Evolutionary conservation across 2,329 filamentous ascomycete genomes (phyloP).

Genomic region (Fusarium sp.): DNA sequence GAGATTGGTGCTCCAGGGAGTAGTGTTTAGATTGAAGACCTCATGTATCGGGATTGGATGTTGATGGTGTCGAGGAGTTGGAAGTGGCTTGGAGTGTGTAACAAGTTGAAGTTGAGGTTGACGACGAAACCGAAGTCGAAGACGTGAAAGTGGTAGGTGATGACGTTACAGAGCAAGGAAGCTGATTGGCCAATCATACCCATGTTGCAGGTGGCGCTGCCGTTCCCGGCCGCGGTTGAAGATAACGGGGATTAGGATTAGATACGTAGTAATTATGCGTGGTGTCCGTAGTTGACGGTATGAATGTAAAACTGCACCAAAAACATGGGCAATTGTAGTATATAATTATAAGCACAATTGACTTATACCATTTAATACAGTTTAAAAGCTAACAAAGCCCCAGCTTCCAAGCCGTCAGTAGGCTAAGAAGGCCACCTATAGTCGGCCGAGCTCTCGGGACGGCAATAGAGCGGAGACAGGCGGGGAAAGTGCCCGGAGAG

Average conservation of each 20-base stretch:
- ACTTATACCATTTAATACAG: too few relatives aligned
- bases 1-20: slow-evolving; percentile 18
- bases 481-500: slow-evolving; percentile 13
- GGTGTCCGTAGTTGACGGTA: background rate
- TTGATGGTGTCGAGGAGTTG: slow-evolving; percentile 19
- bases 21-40: slow-evolving; percentile 2
- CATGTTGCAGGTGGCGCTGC: background rate
- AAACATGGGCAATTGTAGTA: background rate
- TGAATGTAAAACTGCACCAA: background rate
- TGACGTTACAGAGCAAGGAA: slow-evolving; percentile 42
- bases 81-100: slow-evolving; percentile 16
- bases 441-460: slow-evolving; percentile 20
- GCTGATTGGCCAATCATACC: slow-evolving; percentile 36
- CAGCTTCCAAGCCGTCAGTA: background rate
- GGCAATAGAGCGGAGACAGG: slow-evolving; percentile 32
- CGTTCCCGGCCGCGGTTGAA: slow-evolving; percentile 8
- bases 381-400: background rate
- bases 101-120: background rate
- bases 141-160: slow-evolving; percentile 45
- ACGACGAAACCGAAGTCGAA: slow-evolving; percentile 5
- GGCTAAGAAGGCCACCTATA: background rate
- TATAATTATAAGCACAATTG: too few relatives aligned
- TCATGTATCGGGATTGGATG: slow-evolving; percentile 20
- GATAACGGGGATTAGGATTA: background rate
- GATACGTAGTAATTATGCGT: background rate